These are phyloP conservation scores for Gastrolobium villosum DNA, from an alignment of 306 rosid species.

Conservation along the genomic window DNA sequence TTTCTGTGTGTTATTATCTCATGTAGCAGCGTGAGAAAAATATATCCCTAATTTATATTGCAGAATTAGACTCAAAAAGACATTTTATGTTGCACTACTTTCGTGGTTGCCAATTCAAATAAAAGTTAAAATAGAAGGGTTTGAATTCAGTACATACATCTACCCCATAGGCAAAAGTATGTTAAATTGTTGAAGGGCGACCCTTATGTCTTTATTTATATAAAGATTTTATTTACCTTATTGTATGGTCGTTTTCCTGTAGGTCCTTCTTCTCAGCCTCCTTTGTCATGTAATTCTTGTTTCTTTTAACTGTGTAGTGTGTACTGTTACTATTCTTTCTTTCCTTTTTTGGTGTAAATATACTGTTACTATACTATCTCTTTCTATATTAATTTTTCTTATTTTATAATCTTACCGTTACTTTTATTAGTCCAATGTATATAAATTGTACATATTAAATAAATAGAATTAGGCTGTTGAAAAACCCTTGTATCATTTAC, in stretches of 20 bases:
- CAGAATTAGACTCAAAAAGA: not conserved
- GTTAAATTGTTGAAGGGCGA: not conserved
- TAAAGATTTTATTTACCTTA: not conserved
- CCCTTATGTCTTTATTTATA: not conserved
- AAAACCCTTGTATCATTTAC: no score
- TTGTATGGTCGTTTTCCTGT: slow-evolving; percentile 8
- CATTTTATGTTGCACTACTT: not conserved
- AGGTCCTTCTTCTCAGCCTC: not conserved
- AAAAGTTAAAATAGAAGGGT: no score
- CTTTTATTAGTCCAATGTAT: no score
- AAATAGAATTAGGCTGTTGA: no score
- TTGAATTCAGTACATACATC: no score
- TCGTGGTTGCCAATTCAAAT: no score
- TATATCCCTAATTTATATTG: not conserved
- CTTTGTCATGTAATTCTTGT: slow-evolving; percentile 5
- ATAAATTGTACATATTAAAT: no score
- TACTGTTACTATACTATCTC: not conserved
- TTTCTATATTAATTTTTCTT: no score
- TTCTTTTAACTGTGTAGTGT: no score
- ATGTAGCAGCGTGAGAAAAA: no score
- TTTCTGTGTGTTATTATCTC: no score
- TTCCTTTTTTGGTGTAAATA: not conserved
- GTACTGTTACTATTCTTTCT: not conserved
- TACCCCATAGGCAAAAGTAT: not conserved
- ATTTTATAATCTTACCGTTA: no score